phyloP scores from a whole-genome alignment of 2,329 filamentous ascomycete genomes.

The Pestalotiopsis sp. region DNA sequence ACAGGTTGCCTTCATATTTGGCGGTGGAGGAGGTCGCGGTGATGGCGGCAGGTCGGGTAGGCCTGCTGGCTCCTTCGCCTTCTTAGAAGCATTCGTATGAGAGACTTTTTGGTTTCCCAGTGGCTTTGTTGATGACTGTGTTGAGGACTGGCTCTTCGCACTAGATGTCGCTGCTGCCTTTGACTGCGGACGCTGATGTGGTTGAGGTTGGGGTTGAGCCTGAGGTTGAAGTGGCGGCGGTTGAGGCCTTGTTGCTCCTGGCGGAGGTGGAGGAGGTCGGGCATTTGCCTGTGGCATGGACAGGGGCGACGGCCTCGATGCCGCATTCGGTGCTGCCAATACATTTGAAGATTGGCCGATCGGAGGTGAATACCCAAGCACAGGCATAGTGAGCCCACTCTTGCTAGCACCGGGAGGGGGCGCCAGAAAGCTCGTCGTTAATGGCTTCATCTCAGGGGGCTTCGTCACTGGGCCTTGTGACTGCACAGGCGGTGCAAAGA shows the following conservation, averaged over 20 bases:
- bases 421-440: conserved; percentile 33
- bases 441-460: conserved; percentile 30
- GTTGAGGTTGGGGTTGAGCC: conserved; percentile 12
- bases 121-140: conserved; percentile 20
- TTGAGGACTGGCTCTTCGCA: conserved; percentile 10
- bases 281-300: conserved; percentile 35
- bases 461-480: conserved; percentile 28
- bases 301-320: conserved; percentile 38
- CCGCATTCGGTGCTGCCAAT: conserved; percentile 48
- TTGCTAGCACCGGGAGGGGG: conserved; percentile 32
- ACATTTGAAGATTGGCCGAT: conserved; percentile 37
- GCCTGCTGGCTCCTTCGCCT: conserved; percentile 28
- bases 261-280: conserved; percentile 22
- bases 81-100: conserved; percentile 26
- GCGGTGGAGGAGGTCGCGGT: conserved; percentile 33
- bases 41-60: conserved; percentile 26
- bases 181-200: conserved; percentile 19
- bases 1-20: conserved; percentile 56
- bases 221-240: conserved; percentile 18
- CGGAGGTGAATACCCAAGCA: conserved; percentile 36
- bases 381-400: conserved; percentile 35
- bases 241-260: conserved; percentile 16
- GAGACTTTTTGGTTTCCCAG: conserved; percentile 22
- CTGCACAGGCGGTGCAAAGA: conserved; percentile 33
- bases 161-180: conserved; percentile 8